Conservation (phyloP, 495 filamentous ascomycete species). For the Aspergillus funiculosus region DNA sequence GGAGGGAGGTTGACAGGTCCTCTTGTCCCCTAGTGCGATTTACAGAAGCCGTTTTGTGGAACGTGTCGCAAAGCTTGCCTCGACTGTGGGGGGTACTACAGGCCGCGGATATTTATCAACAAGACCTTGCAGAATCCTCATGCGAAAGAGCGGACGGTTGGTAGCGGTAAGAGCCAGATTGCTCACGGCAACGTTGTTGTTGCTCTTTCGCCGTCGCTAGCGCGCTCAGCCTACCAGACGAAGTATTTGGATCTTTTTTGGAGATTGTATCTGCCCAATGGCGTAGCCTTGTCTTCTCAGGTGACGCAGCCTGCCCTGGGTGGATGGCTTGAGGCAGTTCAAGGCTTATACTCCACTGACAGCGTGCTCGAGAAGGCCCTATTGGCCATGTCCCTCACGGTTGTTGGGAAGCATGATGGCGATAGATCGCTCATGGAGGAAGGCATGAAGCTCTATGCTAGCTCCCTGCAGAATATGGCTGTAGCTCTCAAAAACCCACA, state of each 20-base stretch:
- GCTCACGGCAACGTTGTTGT: background rate
- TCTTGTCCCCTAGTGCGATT: conserved; percentile 3
- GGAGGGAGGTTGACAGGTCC: background rate
- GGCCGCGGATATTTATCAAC: conserved; percentile 12
- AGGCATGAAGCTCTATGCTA: conserved; percentile 3
- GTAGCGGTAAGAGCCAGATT: background rate
- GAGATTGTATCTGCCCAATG: conserved; percentile 9
- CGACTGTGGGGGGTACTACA: conserved; percentile 9
- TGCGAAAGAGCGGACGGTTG: too few species aligned
- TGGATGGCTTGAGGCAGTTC: conserved; percentile 6
- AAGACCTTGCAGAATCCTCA: conserved; percentile 4
- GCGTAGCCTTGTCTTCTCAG: background rate
- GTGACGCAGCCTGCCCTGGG: background rate
- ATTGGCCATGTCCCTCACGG: conserved; percentile 1
- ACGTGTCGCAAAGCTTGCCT: conserved; percentile 11
- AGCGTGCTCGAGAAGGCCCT: background rate
- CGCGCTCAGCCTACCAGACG: conserved; percentile 8
- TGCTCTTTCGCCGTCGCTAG: background rate
- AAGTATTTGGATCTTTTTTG: conserved; percentile 10
- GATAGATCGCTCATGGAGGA: conserved; percentile 1
- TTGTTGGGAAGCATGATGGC: conserved; percentile 1
- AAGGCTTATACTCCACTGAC: background rate
- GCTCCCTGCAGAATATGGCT: conserved; percentile 3
- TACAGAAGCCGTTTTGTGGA: conserved; percentile 9
- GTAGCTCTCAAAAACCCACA: background rate